Conservation (phyloP, 2,329 filamentous ascomycete genomes). For the Colletotrichum sp. region DNA sequence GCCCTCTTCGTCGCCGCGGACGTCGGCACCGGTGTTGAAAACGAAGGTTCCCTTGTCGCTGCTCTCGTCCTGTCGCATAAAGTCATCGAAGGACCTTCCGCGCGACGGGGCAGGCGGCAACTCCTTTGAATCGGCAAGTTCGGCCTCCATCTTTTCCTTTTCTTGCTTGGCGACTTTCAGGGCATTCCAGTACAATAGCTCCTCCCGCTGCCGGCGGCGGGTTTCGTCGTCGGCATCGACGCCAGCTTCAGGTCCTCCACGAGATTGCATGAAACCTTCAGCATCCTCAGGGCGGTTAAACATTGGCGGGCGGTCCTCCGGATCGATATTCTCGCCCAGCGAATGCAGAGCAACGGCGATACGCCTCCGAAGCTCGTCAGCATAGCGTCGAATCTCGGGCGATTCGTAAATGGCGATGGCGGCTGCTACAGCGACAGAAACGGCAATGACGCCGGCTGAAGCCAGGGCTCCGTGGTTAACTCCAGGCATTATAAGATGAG, state of each 20-base stretch:
- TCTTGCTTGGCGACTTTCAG: slow-evolving; percentile 55
- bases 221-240: slow-evolving; percentile 69
- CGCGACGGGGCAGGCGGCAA: slow-evolving; percentile 17
- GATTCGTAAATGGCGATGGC: slow-evolving; percentile 68
- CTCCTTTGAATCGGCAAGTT: slow-evolving; percentile 20
- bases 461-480: slow-evolving; percentile 60
- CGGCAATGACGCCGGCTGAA: slow-evolving; percentile 63
- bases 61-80: slow-evolving; percentile 55
- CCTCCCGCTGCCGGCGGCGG: slow-evolving; percentile 65
- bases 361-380: slow-evolving; percentile 65
- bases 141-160: slow-evolving; percentile 27
- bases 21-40: slow-evolving; percentile 61
- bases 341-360: slow-evolving; percentile 66
- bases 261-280: slow-evolving; percentile 64
- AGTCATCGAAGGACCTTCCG: slow-evolving; percentile 63
- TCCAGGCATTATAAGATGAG: slow-evolving; percentile 47
- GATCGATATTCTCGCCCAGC: slow-evolving; percentile 62
- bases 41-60: slow-evolving; percentile 62
- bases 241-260: slow-evolving; percentile 48
- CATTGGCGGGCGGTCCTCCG: slow-evolving; percentile 52
- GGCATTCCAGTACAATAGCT: slow-evolving; percentile 70
- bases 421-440: slow-evolving; percentile 61
- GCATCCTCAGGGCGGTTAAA: slow-evolving; percentile 73
- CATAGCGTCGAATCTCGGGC: slow-evolving; percentile 66
- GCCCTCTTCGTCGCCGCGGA: slow-evolving; percentile 44